Base-by-base conservation (phyloP, 2,329 filamentous ascomycete genomes). In the Hyphodiscus sp. region DNA sequence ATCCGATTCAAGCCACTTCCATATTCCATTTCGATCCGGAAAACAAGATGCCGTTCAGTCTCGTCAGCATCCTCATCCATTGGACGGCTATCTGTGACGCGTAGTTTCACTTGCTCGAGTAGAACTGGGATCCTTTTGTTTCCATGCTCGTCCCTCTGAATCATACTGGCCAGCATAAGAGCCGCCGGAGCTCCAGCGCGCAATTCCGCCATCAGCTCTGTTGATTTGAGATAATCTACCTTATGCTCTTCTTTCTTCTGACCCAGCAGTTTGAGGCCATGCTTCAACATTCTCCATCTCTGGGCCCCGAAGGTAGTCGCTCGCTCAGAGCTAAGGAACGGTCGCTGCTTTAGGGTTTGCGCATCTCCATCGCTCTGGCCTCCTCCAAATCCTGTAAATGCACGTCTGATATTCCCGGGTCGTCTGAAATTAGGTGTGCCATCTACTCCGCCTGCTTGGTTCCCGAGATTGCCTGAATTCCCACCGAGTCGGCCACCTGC, bases 121-220 rank as follows among this genome's bases (percentile, higher is more conserved):
- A 99, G 80, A 50, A 99, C 91, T 0, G 94, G 94, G 53, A 99
- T 96, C 55, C 91, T 85, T 72, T 89, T 94, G 71, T 95, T 94
- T 47, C 92, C 91, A 64, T 96, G 89, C 70, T 99, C 94, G 63
- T 99, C 94, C 53, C 94, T 82, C 72, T 97, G 94, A 63, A 97
- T 94, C 89, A 97, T 96, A 67, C 91, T 96, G 8, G 94, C 94
- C 50, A 99, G 75, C 71, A 99, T 95, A 54, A 99, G 76, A 19
- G 92, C 94, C 20, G 94, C 94, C 2, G 94, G 94, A 1, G 91
- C 90, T 51, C 91, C 94, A 44, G 94, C 95, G 47, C 94, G 82
- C 41, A 99, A 76, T 70, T 99, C 94, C 1, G 94, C 94, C 81
- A 99, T 92, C 46, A 99, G 77, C 69, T 99, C 94, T 1, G 94